A percentile compares a stretch with the other conserved stretches of the same genome.
These are phyloP conservation scores for Termitomyces sp. DNA, from an alignment of 768 basidiomycete genomes.

Conservation along the genomic window DNA sequence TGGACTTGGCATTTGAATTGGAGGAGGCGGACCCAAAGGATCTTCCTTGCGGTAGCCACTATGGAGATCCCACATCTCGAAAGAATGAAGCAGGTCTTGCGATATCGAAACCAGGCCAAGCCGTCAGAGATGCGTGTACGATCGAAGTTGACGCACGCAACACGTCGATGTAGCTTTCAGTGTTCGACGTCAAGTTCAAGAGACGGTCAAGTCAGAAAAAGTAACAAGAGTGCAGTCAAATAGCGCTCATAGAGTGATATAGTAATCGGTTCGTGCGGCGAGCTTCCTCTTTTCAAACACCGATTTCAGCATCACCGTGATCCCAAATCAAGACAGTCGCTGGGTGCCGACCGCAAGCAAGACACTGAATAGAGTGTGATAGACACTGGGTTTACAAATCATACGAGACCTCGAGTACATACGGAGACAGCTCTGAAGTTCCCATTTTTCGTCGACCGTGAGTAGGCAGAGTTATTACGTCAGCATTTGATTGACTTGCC, in stretches of 20 bases:
- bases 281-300: neutral
- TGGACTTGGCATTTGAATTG: constrained; percentile 21
- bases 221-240: neutral
- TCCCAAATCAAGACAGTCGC: neutral
- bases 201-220: neutral
- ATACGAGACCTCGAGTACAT: neutral
- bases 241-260: neutral
- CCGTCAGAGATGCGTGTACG: neutral
- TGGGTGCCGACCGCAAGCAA: neutral
- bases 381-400: neutral
- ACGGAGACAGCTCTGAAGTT: neutral
- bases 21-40: constrained; percentile 14
- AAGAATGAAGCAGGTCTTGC: neutral
- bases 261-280: neutral
- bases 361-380: neutral
- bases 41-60: constrained; percentile 15
- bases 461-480: neutral
- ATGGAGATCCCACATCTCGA: constrained; percentile 35
- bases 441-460: neutral
- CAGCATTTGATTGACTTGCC: neutral
- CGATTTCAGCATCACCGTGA: neutral
- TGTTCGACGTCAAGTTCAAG: neutral
- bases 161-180: neutral
- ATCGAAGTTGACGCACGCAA: neutral
- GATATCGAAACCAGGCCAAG: neutral